Evolutionary conservation across 2,329 filamentous ascomycete genomes (phyloP), one percentile per base, ranked within the genome.

Genomic region (Hymenoscyphus albidus): DNA sequence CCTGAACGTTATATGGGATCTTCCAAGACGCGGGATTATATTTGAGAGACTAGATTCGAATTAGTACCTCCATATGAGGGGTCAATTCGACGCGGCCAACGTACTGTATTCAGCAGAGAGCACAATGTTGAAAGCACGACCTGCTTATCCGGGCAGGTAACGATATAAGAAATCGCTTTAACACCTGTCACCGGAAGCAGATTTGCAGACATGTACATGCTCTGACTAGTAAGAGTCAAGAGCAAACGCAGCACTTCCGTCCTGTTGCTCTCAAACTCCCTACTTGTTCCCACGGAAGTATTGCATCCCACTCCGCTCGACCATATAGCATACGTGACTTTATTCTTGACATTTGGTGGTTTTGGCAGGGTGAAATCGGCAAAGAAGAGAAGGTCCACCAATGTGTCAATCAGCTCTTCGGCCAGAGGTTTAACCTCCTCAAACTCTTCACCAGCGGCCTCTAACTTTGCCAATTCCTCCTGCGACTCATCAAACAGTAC

Each of bases 291-390:
- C 71, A 96, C 88, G 5, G 93, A 87, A 16, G 90, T 91, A 76
- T 97, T 96, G 80, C 94, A 98, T 14, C 95, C 95, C 38, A 99
- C 94, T 58, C 95, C 95, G 74, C 92, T 98, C 79, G 97, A 93
- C 95, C 95, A 99, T 75, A 99, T 98, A 62, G 92, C 90, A 78
- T 95, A 97, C 7, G 89, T 90, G 63, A 97, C 90, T 76, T 95
- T 96, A 68, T 85, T 84, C 74, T 90, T 92, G 62, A 86, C 86
- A 64, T 87, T 83, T 14, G 87, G 83, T 54, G 90, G 85, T 64
- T 83, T 85, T 10, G 94, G 91, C 16, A 97, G 84, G 0, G 94
- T 97, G 73, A 99, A 90, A 63, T 93, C 91, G 9, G 90, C 88
- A 76, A 92, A 97, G 83, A 99, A 99, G 54, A 98, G 83, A 62